Evolutionary conservation across 1,284 basidiomycete genomes (phyloP), one percentile per base, ranked within the genome.

Genomic region (Ustilago shanxiensis): DNA sequence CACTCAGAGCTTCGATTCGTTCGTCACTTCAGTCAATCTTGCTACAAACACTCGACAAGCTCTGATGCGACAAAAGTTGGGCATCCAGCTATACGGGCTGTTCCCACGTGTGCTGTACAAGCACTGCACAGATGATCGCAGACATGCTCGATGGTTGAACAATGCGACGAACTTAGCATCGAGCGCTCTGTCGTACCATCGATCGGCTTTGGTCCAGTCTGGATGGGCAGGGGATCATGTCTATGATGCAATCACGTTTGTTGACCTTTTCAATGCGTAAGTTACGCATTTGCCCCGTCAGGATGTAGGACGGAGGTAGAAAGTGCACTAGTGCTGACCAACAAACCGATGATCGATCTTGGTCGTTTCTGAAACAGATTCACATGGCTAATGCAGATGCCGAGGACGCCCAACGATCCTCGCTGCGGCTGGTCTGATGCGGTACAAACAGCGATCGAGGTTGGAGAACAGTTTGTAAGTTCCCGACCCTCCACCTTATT

Each of bases 221-320:
- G 57, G 61, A 0, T 76, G 73, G 73, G 11, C 66, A 14, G 73
- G 73, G 2, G 73, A 76, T 45, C 59, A 63, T 47, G 52, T 28
- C 3, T 37, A 60, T 5, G 73, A 76, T 24, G 73, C 54, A 14
- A 13, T 60, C 20, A 37, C 22, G 5, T 71, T 76, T 53, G 39
- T 57, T 3, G 73, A 76, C 9, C 22, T 72, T 13, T 24, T 76
- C 11, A 57, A 56, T 31, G 60, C 64, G 73, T 72, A 50, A 60
- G 68, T 75, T 13, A n/a, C 14, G 16, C 31, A 33, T 6, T 33
- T 11, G n/a, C 6, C 44, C 22, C 8, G 24, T 8, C 10, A 11
- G 7, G 24, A 49, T 49, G 13, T 13, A 45, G 16, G 26, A 4
- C 24, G 24, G 29, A 26, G 26, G n/a, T 2, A 6, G 10, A 3